Evolutionary conservation across 495 filamentous ascomycete genomes (phyloP), one percentile per base, ranked within the genome.

Genomic region (Penicillium fimorum): DNA sequence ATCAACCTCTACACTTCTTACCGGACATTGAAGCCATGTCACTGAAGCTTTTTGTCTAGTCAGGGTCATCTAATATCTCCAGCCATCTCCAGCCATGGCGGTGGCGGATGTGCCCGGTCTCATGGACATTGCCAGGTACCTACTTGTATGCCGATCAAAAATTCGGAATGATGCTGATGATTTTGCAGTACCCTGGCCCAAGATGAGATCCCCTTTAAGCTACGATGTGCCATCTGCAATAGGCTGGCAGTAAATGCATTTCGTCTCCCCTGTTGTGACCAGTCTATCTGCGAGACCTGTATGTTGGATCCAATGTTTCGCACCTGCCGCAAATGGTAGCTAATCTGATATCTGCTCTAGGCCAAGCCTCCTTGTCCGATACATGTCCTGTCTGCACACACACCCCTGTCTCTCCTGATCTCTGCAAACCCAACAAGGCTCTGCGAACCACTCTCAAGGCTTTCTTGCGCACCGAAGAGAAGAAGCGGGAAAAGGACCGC

Each of bases 361-460:
- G 90, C 70, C 91, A 94, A 68, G 70, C 82, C 9, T 87, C 84
- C 29, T 78, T 96, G 17, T 84, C 88, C 15, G 82, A 88, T 20
- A 85, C 87, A 33, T 99, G 94, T 60, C 93, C 94, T 3, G 88
- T 97, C 51, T 99, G 94, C 81, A 87, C 90, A 45, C 94, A 99
- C 63, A 83, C 83, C 22, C 94, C 94, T 0, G 79, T 97, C 29
- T 87, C 89, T 7, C 81, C 85, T 15, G 89, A 91, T 56, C 86
- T 93, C 59, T 96, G 92, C 78, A 92, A 87, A 59, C 84, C 91
- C 6, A 89, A 96, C 69, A 96, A 94, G 69, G 82, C 86, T 30
- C 79, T 97, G 13, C 85, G 94, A 53, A 91, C 86, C 2, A 97
- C 94, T 2, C 86, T 97, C 49, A 87, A 87, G 59, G 91, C 92